These are phyloP conservation scores for Naegleria fowleri DNA, from an alignment of 208 protist genomes.

Conservation along the genomic window DNA sequence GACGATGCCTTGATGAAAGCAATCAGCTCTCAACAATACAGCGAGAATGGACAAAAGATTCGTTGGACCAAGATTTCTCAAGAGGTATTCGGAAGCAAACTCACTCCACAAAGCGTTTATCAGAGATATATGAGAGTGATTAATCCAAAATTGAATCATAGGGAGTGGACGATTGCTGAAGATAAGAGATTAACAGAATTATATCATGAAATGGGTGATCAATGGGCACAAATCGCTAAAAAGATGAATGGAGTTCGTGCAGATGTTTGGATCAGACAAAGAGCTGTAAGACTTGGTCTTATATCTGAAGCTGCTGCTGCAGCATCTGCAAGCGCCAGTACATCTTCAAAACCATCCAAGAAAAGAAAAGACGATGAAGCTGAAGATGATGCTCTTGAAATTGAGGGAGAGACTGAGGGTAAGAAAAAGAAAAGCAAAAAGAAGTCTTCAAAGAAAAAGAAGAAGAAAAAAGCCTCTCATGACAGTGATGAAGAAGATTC, in stretches of 20 bases:
- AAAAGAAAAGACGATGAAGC: background rate
- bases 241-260: constrained; percentile 9
- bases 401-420: background rate
- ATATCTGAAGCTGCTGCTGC: background rate
- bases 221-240: constrained; percentile 7
- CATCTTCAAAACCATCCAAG: background rate
- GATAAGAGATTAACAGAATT: background rate
- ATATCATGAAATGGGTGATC: constrained; percentile 3
- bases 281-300: background rate
- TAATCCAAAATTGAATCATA: constrained; percentile 7
- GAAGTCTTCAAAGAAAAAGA: background rate
- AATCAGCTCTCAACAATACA: constrained; percentile 17
- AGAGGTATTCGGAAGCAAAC: constrained; percentile 10
- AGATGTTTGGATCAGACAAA: constrained; percentile 9
- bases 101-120: constrained; percentile 20
- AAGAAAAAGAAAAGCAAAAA: background rate
- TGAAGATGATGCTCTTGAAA: background rate
- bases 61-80: constrained; percentile 24
- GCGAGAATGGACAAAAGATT: constrained; percentile 25
- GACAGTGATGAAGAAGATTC: background rate
- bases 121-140: constrained; percentile 4
- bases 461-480: background rate
- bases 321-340: background rate
- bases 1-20: background rate
- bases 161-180: background rate